These are phyloP conservation scores for Cordyceps pruinosa DNA, from an alignment of 2,329 filamentous ascomycete species.

Conservation along the genomic window DNA sequence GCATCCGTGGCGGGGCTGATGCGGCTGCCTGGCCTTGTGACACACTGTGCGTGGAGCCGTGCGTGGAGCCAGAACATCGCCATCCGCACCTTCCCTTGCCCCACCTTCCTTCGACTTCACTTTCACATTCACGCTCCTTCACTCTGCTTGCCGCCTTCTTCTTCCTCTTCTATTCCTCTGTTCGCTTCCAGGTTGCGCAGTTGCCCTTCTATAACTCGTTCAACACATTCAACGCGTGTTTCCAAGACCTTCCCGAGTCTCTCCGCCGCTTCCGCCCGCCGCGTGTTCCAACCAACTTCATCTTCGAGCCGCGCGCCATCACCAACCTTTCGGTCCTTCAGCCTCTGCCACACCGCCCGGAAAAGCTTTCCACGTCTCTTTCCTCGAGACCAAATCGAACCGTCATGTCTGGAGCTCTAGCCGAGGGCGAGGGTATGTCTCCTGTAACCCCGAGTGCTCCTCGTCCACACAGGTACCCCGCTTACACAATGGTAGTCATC, in stretches of 20 bases:
- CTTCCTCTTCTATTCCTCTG: not conserved
- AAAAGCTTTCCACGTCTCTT: not conserved
- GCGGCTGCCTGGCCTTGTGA: conserved; percentile 10
- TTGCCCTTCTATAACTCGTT: too few species aligned
- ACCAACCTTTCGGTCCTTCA: not conserved
- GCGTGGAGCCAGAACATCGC: conserved; percentile 1
- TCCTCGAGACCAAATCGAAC: not conserved
- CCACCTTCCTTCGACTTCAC: conserved; percentile 23
- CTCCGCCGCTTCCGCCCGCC: not conserved
- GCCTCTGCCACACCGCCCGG: not conserved
- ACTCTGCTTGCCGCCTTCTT: conserved; percentile 14
- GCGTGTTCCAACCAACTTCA: not conserved
- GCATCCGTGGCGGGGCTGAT: not conserved
- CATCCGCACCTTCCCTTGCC: conserved; percentile 20
- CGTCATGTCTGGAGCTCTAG: not conserved
- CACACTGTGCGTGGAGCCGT: conserved; percentile 8
- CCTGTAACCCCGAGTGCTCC: not conserved
- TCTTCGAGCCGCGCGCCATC: not conserved
- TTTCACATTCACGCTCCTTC: conserved; percentile 16
- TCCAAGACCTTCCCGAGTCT: not conserved
- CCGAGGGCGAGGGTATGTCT: conserved; percentile 3
- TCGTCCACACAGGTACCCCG: too few species aligned
- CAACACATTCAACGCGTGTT: not conserved
- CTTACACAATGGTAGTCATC: conserved; percentile 21
- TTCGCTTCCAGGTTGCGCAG: conserved; percentile 3